Conservation (phyloP, 495 filamentous ascomycete species). For the Hypomontagnella submonticulosa region DNA sequence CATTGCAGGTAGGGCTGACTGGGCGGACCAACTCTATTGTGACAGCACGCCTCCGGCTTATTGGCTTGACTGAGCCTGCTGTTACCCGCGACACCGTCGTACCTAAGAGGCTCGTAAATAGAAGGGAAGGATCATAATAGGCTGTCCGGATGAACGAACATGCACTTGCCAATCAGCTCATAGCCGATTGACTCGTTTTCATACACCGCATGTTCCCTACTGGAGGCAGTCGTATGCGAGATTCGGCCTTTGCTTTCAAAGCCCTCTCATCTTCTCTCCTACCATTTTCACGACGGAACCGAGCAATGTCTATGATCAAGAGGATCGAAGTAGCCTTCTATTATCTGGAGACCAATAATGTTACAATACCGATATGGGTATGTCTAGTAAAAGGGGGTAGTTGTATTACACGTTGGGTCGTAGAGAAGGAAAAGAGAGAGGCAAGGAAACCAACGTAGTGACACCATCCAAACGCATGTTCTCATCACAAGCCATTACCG, state of each 20-base stretch:
- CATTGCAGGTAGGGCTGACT: constrained; percentile 1
- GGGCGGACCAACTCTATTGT: constrained; percentile 8
- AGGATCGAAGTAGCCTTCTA: neutral
- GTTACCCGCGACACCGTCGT: constrained; percentile 8
- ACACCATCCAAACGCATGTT: constrained; percentile 17
- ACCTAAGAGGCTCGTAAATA: constrained; percentile 9
- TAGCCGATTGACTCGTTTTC: neutral
- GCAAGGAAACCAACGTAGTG: constrained; percentile 1
- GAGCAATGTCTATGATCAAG: no score
- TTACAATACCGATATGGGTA: constrained; percentile 12
- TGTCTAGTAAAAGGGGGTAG: constrained; percentile 6
- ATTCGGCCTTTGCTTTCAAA: constrained; percentile 2
- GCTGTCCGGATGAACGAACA: neutral
- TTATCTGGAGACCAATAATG: neutral
- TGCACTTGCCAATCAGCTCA: neutral
- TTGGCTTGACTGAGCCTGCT: neutral
- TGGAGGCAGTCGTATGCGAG: neutral
- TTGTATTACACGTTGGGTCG: constrained; percentile 10
- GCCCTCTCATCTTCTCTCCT: neutral
- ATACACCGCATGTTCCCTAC: constrained; percentile 10
- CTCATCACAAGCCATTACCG: constrained; percentile 22
- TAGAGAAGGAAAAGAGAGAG: constrained; percentile 1
- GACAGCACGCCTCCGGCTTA: constrained; percentile 6
- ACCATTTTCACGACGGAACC: no score
- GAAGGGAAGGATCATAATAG: neutral